Evolutionary conservation across 805 yeast genomes (phyloP).

Genomic region (Kazachstania taianensis): DNA sequence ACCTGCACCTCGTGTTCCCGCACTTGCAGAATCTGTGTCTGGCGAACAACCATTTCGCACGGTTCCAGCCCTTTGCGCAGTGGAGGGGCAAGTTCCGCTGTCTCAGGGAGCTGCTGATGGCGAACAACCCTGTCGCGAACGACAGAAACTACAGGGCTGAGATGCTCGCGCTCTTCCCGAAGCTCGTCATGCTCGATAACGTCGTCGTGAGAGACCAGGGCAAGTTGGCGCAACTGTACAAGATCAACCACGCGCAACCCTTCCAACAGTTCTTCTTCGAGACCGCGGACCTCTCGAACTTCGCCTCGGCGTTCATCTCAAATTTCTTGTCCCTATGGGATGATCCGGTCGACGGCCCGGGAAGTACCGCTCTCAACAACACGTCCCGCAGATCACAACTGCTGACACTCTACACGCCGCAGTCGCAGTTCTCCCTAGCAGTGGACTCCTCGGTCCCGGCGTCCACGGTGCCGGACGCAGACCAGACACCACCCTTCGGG

Average conservation of each 20-base stretch:
- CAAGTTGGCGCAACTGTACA: constrained; percentile 41
- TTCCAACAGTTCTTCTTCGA: constrained; percentile 71
- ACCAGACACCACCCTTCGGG: constrained; percentile 42
- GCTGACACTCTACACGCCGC: constrained; percentile 63
- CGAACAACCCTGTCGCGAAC: constrained; percentile 62
- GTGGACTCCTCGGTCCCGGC: constrained; percentile 64
- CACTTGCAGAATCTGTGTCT: constrained; percentile 66
- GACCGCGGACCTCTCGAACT: constrained; percentile 54
- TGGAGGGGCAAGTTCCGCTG: constrained; percentile 69
- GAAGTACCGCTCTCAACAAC: too few relatives aligned
- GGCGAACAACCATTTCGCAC: constrained; percentile 59
- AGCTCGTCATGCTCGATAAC: constrained; percentile 69
- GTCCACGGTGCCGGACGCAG: constrained; percentile 27
- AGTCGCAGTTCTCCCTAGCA: constrained; percentile 77
- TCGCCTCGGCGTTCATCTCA: constrained; percentile 67
- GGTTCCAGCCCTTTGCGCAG: constrained; percentile 49
- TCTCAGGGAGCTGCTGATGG: constrained; percentile 64
- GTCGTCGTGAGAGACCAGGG: constrained; percentile 65
- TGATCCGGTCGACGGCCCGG: too few relatives aligned
- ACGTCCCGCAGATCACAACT: constrained; percentile 65
- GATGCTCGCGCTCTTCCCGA: constrained; percentile 64
- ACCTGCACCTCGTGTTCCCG: constrained; percentile 70
- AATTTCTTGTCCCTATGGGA: constrained; percentile 81
- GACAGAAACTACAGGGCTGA: constrained; percentile 46
- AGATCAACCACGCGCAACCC: constrained; percentile 34